phyloP scores from a whole-genome alignment of 2,329 filamentous ascomycete species.

The Pseudopyricularia javanii region DNA sequence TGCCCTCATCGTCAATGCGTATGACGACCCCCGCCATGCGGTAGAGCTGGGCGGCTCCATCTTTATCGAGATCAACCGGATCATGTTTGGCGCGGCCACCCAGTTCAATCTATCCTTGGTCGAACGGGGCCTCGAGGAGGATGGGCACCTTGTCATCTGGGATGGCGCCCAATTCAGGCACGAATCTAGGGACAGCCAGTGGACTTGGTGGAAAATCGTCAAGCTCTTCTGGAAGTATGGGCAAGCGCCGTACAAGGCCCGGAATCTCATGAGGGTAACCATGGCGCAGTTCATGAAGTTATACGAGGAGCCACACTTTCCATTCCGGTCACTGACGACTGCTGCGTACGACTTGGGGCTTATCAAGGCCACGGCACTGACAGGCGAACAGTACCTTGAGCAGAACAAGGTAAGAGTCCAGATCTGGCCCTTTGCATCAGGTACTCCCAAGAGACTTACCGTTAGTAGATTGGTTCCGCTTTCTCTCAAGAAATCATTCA shows the following conservation, averaged over 20 bases:
- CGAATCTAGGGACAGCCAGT: constrained; percentile 42
- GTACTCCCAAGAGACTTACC: background rate
- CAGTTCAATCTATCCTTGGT: constrained; percentile 56
- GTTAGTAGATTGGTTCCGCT: constrained; percentile 38
- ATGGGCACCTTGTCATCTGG: constrained; percentile 65
- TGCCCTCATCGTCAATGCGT: constrained; percentile 71
- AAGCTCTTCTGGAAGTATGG: constrained; percentile 84
- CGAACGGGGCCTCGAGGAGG: constrained; percentile 31
- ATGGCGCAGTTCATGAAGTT: constrained; percentile 65
- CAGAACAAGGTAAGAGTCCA: constrained; percentile 40
- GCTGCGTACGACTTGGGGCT: constrained; percentile 57
- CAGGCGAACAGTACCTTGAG: constrained; percentile 61
- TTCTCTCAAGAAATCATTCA: constrained; percentile 80
- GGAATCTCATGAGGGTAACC: constrained; percentile 58
- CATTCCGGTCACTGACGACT: constrained; percentile 65
- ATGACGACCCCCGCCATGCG: constrained; percentile 51
- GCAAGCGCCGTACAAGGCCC: constrained; percentile 59
- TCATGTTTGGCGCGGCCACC: constrained; percentile 61
- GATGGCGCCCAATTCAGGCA: constrained; percentile 67
- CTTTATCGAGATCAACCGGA: constrained; percentile 76
- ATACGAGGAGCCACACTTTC: constrained; percentile 74
- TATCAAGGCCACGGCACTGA: constrained; percentile 50
- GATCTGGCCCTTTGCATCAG: background rate
- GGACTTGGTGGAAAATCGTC: constrained; percentile 67
- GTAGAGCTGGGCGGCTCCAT: constrained; percentile 87